Conservation (phyloP, 371 early-diverging fungal species). For the Lichtheimia ramosa region DNA sequence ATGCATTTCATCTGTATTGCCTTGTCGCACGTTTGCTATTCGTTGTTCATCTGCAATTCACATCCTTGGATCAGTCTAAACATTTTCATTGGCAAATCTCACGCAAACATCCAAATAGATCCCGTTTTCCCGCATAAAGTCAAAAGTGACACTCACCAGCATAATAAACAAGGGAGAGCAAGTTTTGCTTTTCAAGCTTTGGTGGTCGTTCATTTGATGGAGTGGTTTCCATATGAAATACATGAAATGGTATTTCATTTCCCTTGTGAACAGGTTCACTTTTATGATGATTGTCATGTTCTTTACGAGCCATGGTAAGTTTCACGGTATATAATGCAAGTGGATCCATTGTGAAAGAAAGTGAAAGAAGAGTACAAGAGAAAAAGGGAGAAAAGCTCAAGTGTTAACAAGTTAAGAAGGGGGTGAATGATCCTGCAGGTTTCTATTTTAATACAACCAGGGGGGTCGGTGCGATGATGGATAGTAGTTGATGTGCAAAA, state of each 20-base stretch:
- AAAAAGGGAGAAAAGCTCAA: slow-evolving; percentile 4
- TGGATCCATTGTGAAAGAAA: slow-evolving; percentile 22
- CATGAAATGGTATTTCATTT: not conserved
- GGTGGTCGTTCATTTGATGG: slow-evolving; percentile 6
- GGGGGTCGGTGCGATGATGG: not conserved
- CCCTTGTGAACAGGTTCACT: too few relatives aligned
- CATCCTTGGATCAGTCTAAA: not conserved
- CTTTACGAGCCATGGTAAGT: slow-evolving; percentile 3
- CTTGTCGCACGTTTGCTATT: slow-evolving; percentile 9
- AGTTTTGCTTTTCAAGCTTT: slow-evolving; percentile 13
- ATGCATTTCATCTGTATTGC: slow-evolving; percentile 17
- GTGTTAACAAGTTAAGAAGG: slow-evolving; percentile 2
- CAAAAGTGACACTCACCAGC: slow-evolving; percentile 13
- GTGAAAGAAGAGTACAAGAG: slow-evolving; percentile 6
- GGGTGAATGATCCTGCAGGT: slow-evolving; percentile 1
- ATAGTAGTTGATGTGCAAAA: too few relatives aligned
- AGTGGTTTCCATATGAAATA: slow-evolving; percentile 18
- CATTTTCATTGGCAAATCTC: not conserved
- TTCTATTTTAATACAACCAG: slow-evolving; percentile 10
- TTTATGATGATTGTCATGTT: too few relatives aligned
- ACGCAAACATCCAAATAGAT: not conserved
- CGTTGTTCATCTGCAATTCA: slow-evolving; percentile 24
- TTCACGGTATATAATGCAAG: slow-evolving; percentile 18
- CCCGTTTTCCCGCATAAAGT: not conserved
- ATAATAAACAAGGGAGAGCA: slow-evolving; percentile 28